Evolutionary conservation across 2,329 filamentous ascomycete species (phyloP).

Genomic region (Phaeosphaeria sp.): DNA sequence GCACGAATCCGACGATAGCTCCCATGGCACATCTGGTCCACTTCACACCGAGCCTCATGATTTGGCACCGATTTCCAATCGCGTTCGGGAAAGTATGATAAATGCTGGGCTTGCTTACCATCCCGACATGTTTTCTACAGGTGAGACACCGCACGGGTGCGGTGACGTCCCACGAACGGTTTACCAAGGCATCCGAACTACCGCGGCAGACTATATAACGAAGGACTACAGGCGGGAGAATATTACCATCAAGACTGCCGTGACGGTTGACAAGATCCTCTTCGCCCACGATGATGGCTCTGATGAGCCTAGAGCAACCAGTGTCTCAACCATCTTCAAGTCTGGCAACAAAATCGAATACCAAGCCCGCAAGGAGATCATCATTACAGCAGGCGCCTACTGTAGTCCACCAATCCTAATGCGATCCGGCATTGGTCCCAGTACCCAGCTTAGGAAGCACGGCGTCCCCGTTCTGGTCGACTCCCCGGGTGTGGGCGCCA

Average conservation of each 20-base stretch:
- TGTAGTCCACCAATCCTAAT: conserved; percentile 51
- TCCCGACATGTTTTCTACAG: conserved; percentile 65
- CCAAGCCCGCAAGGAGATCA: conserved; percentile 40
- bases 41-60: conserved; percentile 66
- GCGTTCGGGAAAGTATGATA: conserved; percentile 62
- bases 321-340: conserved; percentile 53
- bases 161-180: conserved; percentile 42
- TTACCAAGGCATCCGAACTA: conserved; percentile 36
- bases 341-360: conserved; percentile 50
- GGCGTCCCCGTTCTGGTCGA: conserved; percentile 62
- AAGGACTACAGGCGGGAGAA: conserved; percentile 49
- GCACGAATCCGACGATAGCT: conserved; percentile 58
- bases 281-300: conserved; percentile 47
- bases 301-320: conserved; percentile 53
- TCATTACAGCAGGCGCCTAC: conserved; percentile 43
- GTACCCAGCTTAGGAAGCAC: conserved; percentile 58
- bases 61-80: conserved; percentile 64
- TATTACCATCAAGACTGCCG: conserved; percentile 42
- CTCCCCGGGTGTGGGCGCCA: conserved; percentile 68
- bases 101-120: conserved; percentile 63
- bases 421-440: conserved; percentile 65
- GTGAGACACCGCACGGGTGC: conserved; percentile 41
- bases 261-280: conserved; percentile 54
- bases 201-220: conserved; percentile 48
- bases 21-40: conserved; percentile 57